Base-by-base conservation (phyloP, 805 yeast species). In the Candida multigemmis region DNA sequence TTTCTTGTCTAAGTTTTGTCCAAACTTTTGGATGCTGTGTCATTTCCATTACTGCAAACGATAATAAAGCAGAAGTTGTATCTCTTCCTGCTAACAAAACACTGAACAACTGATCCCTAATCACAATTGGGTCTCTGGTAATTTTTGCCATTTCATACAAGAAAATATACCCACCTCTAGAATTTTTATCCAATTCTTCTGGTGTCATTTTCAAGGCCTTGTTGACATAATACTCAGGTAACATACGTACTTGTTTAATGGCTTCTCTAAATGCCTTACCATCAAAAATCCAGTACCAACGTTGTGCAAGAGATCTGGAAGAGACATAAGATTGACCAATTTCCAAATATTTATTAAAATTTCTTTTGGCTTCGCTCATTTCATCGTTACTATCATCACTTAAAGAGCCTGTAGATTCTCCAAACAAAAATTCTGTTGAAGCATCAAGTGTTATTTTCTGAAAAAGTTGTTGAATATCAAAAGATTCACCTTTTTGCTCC, bases 401-500 rank as follows among this genome's bases (percentile, higher is more conserved):
- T 20, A 53, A 44, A 4, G 48, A 34, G 15, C 32, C 41, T 16
- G 46, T 50, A 12, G 52, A 40, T 30, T 51, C 53, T 12, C 62
- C 64, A 36, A 56, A 53, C 29, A 56, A 42, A 35, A 56, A 54
- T 34, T 56, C 62, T 4, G 60, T 42, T 7, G 60, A 46, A 13
- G 60, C 42, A 33, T 56, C 64, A 25, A 56, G 46, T 12, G 62
- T 56, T 12, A 55, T 46, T 22, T 36, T 40, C 35, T 42, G 48
- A 31, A 53, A 52, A 24, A 52, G 45, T 16, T 50, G 52, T 28
- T 53, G 60, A 15, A 53, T 32, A 32, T 53, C 48, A 28, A 53
- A 33, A 10, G 40, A 35, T 8, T 28, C 21, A 2, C 54, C 56
- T 8, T 37, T 23, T 7, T 30, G 17, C 14, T 30, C 23, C 15